A percentile compares a stretch with the other conserved stretches of the same genome.
Conservation (phyloP, 495 filamentous ascomycete genomes). For the Paragyromitra xinjiangensis region DNA sequence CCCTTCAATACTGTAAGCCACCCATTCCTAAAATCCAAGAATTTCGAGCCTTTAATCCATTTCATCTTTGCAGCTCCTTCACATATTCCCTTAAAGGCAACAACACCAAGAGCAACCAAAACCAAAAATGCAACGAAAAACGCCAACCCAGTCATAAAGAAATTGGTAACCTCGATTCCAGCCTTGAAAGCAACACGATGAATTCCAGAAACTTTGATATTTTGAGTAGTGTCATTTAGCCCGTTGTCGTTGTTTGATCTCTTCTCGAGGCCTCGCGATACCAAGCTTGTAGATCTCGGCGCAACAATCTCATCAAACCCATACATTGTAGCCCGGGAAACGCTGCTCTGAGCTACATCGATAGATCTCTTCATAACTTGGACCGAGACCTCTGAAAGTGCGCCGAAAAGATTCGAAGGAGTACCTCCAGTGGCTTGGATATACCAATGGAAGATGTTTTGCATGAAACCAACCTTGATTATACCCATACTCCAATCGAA, state of each 20-base stretch:
- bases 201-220: constrained; percentile 82
- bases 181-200: constrained; percentile 88
- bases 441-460: constrained; percentile 93
- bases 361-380: constrained; percentile 79
- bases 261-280: constrained; percentile 56
- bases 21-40: constrained; percentile 91
- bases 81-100: constrained; percentile 79
- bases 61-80: constrained; percentile 74
- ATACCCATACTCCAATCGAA: constrained; percentile 99
- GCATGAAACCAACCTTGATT: constrained; percentile 85
- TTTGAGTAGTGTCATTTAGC: constrained; percentile 58
- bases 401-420: constrained; percentile 80
- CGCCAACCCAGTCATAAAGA: constrained; percentile 89
- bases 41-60: constrained; percentile 86
- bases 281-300: constrained; percentile 10
- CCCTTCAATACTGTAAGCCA: constrained; percentile 82
- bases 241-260: constrained; percentile 62
- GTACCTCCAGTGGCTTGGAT: constrained; percentile 91
- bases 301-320: constrained; percentile 43
- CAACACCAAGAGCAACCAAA: constrained; percentile 73
- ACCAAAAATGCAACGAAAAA: constrained; percentile 90
- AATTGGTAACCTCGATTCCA: constrained; percentile 86
- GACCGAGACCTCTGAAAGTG: constrained; percentile 78
- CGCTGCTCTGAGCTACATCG: constrained; percentile 43
- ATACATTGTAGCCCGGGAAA: constrained; percentile 52